Base-by-base conservation (phyloP, 1,284 basidiomycete species). In the Heimioporus punctisporus region DNA sequence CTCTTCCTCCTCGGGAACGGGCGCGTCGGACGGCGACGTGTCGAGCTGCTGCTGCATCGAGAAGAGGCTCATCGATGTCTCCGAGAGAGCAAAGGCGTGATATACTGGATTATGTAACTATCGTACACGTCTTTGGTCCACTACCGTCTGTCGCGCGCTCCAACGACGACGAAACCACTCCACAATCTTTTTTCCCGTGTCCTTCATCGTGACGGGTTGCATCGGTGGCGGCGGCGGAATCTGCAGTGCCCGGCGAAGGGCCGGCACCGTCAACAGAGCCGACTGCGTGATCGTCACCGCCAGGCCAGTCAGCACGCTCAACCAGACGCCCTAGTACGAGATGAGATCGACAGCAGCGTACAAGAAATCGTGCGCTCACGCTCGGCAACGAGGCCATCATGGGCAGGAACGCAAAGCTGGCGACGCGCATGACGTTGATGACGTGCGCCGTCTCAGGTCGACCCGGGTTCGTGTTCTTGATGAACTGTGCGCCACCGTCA, bases 1-100 rank as follows among this genome's bases (percentile, higher is more conserved):
- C 69, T 95, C 93, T 72, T 95, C 93, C 60, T 92, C 90, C 66
- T 90, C 85, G 3, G 79, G 72, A 41, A 82, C 72, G 34, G 83
- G 76, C 2, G 70, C 62, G 4, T 66, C 60, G 0, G 73, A 57
- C 1, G 71, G 58, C 6, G 58, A 40, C 10, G 63, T 27, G 10
- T 61, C 57, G 11, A 59, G 41, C 28, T 62, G 56, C 9, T 64
- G 45, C 17, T 60, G 40, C 21, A 71, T 50, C n/a, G 67, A 57
- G 26, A 53, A 51, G 17, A 64, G 45, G 30, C 49, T 51, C 50
- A 73, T 46, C n/a, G 70, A 55, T 34, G 31, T 34, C 68, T 73
- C 47, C 14, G 45, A n/a, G n/a, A n/a, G n/a, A n/a, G n/a, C n/a
- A n/a, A n/a, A n/a, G n/a, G n/a, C n/a, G n/a, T n/a, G n/a, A n/a